Evolutionary conservation across 1,139 yeast species (phyloP), one percentile per base, ranked within the genome.

Genomic region (Groenewaldozyma auringiensis): DNA sequence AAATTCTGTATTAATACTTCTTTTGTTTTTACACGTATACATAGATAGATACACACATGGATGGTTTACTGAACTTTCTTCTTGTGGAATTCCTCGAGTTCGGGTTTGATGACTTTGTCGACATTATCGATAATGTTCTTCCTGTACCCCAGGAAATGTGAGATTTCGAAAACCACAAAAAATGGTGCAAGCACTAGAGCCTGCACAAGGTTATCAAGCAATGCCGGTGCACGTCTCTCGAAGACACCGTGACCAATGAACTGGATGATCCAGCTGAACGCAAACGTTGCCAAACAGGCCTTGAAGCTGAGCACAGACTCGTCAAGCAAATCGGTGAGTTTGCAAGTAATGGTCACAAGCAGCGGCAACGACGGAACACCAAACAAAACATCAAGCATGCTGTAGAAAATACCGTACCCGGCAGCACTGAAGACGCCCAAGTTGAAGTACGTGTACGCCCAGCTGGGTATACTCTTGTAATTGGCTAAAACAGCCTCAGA

Each of bases 181-280:
- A 78, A 87, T 1, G 97, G 97, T 0, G 97, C 97, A 54, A 88
- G 71, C 0, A 89, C 89, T 31, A 92, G 63, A 1, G 96, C 94
- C 60, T 88, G 96, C 11, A 82, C 67, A 44, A 87, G 67, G 59
- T 82, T 89, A 58, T 88, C 96, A 43, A 86, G 63, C 48, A 92
- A 67, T 0, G 97, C 96, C 0, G 98, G 98, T 1, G 89, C 85
- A 43, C 89, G 72, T 50, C 73, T 74, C 61, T 92, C 98, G 57
- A 79, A 85, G 16, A 76, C 73, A 1, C 84, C 92, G 60, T 92
- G 97, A 3, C 96, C 96, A 49, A 83, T 71, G 63, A 92, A 88
- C 60, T 92, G 97, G n/a, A 79, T 79, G 18, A 79, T 58, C 97
- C 98, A 92, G 17, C 37, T 34, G 17, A 39, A 6, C 6, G 18